Evolutionary conservation across 2,329 filamentous ascomycete species (phyloP), one percentile per base, ranked within the genome.

Genomic region (Epichloe elymi): DNA sequence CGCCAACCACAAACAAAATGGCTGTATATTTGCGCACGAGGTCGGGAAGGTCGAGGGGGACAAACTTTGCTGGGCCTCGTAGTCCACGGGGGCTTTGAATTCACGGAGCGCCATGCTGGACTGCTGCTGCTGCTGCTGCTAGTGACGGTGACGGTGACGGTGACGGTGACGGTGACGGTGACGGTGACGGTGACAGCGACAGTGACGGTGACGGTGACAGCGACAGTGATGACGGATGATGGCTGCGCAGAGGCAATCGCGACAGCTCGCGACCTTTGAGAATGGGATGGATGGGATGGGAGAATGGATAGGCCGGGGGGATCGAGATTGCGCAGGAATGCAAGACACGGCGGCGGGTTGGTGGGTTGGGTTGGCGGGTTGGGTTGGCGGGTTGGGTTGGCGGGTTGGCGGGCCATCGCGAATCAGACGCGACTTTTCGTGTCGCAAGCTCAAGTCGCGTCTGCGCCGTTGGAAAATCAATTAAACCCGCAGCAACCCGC

Each of bases 61-160:
- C 82, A 60, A 69, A 89, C 87, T 74, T 70, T 93, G 82, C 69
- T 98, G 93, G 62, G 83, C 82, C 62, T 83, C 79, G 72, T 98
- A 98, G 67, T 95, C 84, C 61, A 95, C 88, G 48, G 85, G 80
- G 59, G 83, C 76, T 64, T 79, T 83, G 68, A 85, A 85, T 58
- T 85, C 83, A 63, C 89, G 79, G 63, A 96, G 85, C 76, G 89
- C 85, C 91, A 96, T 96, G 59, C 57, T 70, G 63, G 58, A 54
- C 33, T 20, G 46, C 39, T 41, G 45, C 40, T 40, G 23, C 46
- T 41, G 20, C 20, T 23, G 20, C 20, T 23, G 39, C 45, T 19
- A 20, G 19, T 12, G n/a, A 38, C 19, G 7, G 8, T 30, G 30
- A 4, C 26, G 7, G 26, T 10, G 7, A 8, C 7, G 7, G 26